Percentiles rank a stretch among this genome's conserved stretches.
Conservation (phyloP, 495 filamentous ascomycete genomes). For the Penicillium simplicissimum region DNA sequence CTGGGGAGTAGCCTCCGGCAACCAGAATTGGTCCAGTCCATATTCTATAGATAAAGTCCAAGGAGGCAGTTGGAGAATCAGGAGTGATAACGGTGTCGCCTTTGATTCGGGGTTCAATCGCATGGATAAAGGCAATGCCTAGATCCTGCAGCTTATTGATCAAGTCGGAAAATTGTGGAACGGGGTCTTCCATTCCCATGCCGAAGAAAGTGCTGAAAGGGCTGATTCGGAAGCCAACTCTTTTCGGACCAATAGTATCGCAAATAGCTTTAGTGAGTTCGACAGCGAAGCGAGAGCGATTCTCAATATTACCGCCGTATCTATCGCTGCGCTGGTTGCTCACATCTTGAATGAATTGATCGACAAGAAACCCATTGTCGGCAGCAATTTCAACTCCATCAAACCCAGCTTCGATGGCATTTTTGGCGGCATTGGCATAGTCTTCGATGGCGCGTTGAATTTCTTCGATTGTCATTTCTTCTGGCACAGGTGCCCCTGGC, state of each 20-base stretch:
- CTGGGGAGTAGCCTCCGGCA: slow-evolving; percentile 32
- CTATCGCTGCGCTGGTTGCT: slow-evolving; percentile 63
- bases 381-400: too few relatives aligned
- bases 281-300: slow-evolving; percentile 60
- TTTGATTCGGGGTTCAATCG: background rate
- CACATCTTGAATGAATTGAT: slow-evolving; percentile 69
- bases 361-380: slow-evolving; percentile 73
- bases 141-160: slow-evolving; percentile 47
- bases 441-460: too few relatives aligned
- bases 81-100: too few relatives aligned
- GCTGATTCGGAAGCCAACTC: slow-evolving; percentile 58
- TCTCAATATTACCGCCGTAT: slow-evolving; percentile 69
- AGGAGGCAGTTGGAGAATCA: too few relatives aligned
- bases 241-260: too few relatives aligned
- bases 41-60: too few relatives aligned
- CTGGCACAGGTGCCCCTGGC: too few relatives aligned
- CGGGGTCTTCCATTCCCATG: slow-evolving; percentile 62
- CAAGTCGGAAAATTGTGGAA: slow-evolving; percentile 60
- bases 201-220: slow-evolving; percentile 63
- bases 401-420: slow-evolving; percentile 68
- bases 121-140: slow-evolving; percentile 63
- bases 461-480: too few relatives aligned
- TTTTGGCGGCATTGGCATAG: too few relatives aligned
- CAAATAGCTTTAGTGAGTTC: slow-evolving; percentile 62
- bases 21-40: too few relatives aligned